phyloP scores from a whole-genome alignment of 768 basidiomycete genomes.

The Xerocomellus intermedius region DNA sequence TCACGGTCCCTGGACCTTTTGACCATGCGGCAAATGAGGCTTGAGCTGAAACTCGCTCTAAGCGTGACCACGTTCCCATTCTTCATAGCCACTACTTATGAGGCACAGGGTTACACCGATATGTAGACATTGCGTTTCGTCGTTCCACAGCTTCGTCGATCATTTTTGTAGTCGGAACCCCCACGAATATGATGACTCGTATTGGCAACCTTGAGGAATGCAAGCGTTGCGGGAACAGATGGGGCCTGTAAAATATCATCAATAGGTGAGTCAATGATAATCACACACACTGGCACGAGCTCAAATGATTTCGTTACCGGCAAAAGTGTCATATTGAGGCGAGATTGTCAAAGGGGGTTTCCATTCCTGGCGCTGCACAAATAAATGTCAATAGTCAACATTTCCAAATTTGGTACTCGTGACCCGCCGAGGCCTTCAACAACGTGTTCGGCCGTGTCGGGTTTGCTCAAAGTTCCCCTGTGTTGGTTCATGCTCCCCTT shows the following conservation, averaged over 20 bases:
- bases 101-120: not conserved
- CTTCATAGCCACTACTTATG: not conserved
- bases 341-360: conserved; percentile 1
- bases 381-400: conserved; percentile 9
- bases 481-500: conserved; percentile 8
- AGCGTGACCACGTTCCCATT: not conserved
- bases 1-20: not conserved
- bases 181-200: not conserved
- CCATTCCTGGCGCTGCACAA: conserved; percentile 12
- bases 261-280: not conserved
- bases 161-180: not conserved
- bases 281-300: not conserved
- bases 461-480: conserved; percentile 13
- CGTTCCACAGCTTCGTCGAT: not conserved
- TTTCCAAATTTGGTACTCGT: conserved; percentile 20
- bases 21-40: not conserved
- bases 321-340: not conserved
- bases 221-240: not conserved
- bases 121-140: not conserved
- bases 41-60: not conserved
- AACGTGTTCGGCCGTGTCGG: conserved; percentile 14
- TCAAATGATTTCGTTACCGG: not conserved
- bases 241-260: not conserved
- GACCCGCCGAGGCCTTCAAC: conserved; percentile 2
- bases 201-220: not conserved